Evolutionary conservation across 176 grass and related monocot species (phyloP), one percentile per base, ranked within the genome.

Genomic region (Aegilops umbellulata): DNA sequence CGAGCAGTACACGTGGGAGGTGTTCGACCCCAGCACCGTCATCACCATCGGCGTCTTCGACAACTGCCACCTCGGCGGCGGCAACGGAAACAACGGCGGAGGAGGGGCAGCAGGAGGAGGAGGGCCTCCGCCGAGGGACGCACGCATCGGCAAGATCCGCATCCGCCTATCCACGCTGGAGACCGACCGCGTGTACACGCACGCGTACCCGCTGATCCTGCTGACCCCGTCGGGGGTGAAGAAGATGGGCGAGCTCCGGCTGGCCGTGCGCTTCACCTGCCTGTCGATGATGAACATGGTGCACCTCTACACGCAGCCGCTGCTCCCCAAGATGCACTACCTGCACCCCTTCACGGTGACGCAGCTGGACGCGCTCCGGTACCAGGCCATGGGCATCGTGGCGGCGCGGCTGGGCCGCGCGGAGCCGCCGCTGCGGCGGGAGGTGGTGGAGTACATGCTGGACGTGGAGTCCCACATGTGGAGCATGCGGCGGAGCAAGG

Each of bases 401-500:
- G 89, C 93, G 39, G 34, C 75, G 47, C 60, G 93, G 14, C 83
- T 98, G 51, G 90, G 95, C 2, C 93, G 95, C 46, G 87, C 87
- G 0, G 95, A 95, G 73, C 95, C 95, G 17, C 91, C 89, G 62
- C 87, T 98, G 7, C 85, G 91, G 17, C 89, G 91, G 1, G 95
- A 98, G 85, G 95, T 98, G 22, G 95, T 98, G 20, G 95, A 98
- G 82, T 95, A 98, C 87, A 98, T 98, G 95, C 88, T 94, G 2
- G 95, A 98, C 74, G 91, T 92, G 63, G 91, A 95, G 82, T 95
- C 95, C 4, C 93, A 95, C 81, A 87, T 98, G 93, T 98, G 95
- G 95, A 98, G 95, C 93, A 95, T 98, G 93, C 89, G 93, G 4
- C 80, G 93, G 85, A 95, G 95, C 93, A 98, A 98, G 89, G 95